Percentiles rank a stretch among this genome's conserved stretches.
Evolutionary conservation across 768 basidiomycete genomes (phyloP).

Genomic region (Lactarius quietus): DNA sequence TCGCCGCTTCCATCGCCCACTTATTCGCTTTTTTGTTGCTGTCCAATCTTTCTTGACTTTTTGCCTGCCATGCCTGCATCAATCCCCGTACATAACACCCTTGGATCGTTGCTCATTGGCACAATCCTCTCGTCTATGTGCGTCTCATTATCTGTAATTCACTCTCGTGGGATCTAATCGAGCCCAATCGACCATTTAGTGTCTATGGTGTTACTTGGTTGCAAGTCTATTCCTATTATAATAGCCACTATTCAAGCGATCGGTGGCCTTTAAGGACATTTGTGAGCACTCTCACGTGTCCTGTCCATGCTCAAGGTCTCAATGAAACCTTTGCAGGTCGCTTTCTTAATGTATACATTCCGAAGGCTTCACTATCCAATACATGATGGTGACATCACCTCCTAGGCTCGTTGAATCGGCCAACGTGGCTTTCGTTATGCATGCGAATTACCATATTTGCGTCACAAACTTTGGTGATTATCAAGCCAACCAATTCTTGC

Average conservation of each 20-base stretch:
- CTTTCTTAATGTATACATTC: slow-evolving; percentile 1
- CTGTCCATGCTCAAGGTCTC: background rate
- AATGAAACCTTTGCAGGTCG: background rate
- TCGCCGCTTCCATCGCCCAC: background rate
- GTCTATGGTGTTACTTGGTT: slow-evolving; percentile 8
- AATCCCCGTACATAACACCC: background rate
- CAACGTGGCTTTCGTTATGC: background rate
- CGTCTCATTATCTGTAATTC: no score
- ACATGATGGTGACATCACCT: background rate
- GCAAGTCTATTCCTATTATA: slow-evolving; percentile 9
- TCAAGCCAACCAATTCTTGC: background rate
- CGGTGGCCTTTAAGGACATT: background rate
- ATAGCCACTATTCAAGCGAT: background rate
- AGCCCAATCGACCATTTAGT: background rate
- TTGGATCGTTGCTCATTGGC: background rate
- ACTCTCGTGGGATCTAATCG: background rate
- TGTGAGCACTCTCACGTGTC: background rate
- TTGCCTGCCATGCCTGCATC: background rate
- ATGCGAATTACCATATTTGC: background rate
- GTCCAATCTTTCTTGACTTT: background rate
- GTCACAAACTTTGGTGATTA: slow-evolving; percentile 2
- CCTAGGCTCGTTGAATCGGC: background rate
- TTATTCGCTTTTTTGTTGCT: background rate
- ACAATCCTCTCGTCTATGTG: slow-evolving; percentile 2
- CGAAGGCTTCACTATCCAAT: background rate